Base-by-base conservation (phyloP, 2,329 filamentous ascomycete genomes). In the Cladosporium sp. region DNA sequence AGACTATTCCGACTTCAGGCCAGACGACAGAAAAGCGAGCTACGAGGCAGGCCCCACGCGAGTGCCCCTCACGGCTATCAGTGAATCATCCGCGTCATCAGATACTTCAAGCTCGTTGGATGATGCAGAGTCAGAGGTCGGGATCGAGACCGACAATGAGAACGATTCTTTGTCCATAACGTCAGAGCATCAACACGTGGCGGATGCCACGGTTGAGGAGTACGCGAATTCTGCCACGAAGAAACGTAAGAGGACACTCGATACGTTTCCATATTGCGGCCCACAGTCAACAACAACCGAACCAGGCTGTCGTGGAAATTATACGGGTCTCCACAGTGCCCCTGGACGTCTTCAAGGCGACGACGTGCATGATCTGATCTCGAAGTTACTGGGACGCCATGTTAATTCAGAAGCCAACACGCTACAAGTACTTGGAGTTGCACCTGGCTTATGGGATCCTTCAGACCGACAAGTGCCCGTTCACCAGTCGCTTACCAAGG, bases 11-110 rank as follows among this genome's bases (percentile, higher is more conserved):
- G 67, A 68, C 25, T 81, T 80, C 58, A 79, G 80, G 4, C 82
- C 80, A 16, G 83, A 84, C 11, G 84, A 84, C 21, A 78, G 80
- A n/a, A 54, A 25, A 11, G 18, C 26, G 21, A 58, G 30, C 8
- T 32, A 59, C 74, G 76, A 6, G 84, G 84, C 2, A 82, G 84
- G 0, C 75, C 83, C 11, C 86, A 84, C 53, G 11, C 46, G 32
- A 18, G 70, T 73, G 10, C 77, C 77, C 54, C 69, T 75, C n/a
- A 73, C 75, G 64, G 71, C 73, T 63, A 66, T 69, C 13, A 66
- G 70, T 25, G 69, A 70, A 23, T 72, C 74, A 58, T 70, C 72
- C 14, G 65, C 36, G 5, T 58, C 56, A n/a, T 21, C 25, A 7
- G 30, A 28, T 28, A 34, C 57, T 11, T 23, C 43, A 10, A 34